phyloP scores from a whole-genome alignment of 371 early-diverging fungal species.

The Actinomucor elegans region DNA sequence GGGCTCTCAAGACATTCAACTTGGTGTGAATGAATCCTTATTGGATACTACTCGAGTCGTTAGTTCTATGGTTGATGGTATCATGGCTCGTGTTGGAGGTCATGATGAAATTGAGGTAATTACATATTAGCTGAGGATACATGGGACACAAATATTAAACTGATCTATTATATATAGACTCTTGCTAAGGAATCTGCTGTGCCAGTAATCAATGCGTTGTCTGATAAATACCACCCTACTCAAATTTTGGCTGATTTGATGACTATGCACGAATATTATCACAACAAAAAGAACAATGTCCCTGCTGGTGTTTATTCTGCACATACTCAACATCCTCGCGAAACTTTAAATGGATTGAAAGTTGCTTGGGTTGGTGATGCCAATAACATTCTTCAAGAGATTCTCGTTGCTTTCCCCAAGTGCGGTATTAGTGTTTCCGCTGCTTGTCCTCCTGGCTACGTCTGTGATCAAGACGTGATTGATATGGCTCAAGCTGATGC shows the following conservation, averaged over 20 bases:
- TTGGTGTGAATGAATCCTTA: conserved; percentile 91
- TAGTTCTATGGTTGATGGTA: conserved; percentile 91
- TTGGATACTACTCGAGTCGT: conserved; percentile 88
- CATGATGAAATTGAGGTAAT: conserved; percentile 86
- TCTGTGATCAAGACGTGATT: conserved; percentile 68
- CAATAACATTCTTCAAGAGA: conserved; percentile 92
- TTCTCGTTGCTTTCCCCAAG: conserved; percentile 86
- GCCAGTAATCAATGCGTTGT: conserved; percentile 94
- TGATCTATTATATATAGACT: conserved; percentile 45
- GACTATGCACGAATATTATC: conserved; percentile 83
- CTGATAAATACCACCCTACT: conserved; percentile 92
- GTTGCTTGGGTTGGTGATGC: conserved; percentile 97
- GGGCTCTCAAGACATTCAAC: conserved; percentile 90
- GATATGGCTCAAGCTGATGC: conserved; percentile 59
- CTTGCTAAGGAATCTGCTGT: conserved; percentile 85
- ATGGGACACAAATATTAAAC: too few species aligned
- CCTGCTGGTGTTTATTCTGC: conserved; percentile 42
- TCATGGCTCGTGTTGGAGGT: conserved; percentile 89
- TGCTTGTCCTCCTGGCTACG: conserved; percentile 85
- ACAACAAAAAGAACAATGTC: conserved; percentile 30
- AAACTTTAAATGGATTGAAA: conserved; percentile 65
- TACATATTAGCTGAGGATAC: too few species aligned
- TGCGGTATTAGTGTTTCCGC: conserved; percentile 80
- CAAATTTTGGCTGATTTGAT: conserved; percentile 94
- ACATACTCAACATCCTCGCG: conserved; percentile 45